phyloP scores from a whole-genome alignment of 2,329 filamentous ascomycete species.

The Domatiomyces globalis region DNA sequence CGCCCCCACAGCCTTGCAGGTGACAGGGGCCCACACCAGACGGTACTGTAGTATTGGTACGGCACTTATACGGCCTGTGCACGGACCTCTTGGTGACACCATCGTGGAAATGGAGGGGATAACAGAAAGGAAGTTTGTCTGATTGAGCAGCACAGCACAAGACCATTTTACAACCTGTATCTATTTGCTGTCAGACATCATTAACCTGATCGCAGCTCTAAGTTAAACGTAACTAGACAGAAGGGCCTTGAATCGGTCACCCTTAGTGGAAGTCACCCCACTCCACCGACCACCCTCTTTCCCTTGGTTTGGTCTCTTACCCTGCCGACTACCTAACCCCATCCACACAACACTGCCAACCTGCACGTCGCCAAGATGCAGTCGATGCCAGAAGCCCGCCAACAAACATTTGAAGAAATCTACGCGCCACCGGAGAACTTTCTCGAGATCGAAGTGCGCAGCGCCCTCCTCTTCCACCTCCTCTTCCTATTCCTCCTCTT shows the following conservation, averaged over 20 bases:
- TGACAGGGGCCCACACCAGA: not conserved
- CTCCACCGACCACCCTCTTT: not conserved
- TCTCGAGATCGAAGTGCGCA: slow-evolving; percentile 76
- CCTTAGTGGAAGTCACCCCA: not conserved
- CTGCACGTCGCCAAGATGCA: slow-evolving; percentile 37
- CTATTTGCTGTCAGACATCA: not conserved
- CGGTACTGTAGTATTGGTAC: no score
- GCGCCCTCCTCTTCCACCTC: not conserved
- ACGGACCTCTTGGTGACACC: not conserved
- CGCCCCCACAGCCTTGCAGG: not conserved
- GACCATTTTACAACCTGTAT: not conserved
- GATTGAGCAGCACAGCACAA: not conserved
- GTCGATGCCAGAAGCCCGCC: slow-evolving; percentile 53
- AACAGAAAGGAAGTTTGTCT: not conserved
- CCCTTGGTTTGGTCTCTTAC: not conserved
- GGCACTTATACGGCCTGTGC: no score
- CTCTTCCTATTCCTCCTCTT: slow-evolving; percentile 2
- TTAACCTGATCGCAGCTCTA: not conserved
- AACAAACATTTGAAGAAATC: slow-evolving; percentile 97
- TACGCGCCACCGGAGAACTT: slow-evolving; percentile 98
- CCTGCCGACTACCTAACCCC: not conserved
- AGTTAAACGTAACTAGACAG: not conserved
- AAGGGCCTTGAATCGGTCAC: no score
- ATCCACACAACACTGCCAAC: slow-evolving; percentile 1
- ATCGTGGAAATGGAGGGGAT: not conserved